Conservation (phyloP, 495 filamentous ascomycete species). For the Penicillium soppii region DNA sequence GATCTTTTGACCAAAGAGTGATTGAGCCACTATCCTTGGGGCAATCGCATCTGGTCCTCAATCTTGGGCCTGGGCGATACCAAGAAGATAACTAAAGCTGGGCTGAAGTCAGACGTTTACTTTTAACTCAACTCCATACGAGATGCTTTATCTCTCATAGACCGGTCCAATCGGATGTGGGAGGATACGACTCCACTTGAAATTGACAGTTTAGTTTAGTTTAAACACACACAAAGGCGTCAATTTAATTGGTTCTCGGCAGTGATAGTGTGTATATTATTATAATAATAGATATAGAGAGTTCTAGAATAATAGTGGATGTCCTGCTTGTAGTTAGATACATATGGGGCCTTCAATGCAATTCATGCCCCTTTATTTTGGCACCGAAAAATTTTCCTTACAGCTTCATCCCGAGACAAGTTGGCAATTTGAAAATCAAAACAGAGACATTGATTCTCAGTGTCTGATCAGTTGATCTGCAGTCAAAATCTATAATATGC, state of each 20-base stretch:
- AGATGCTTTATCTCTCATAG: too few species aligned
- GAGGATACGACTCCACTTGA: background rate
- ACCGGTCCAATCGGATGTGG: background rate
- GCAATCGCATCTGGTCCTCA: too few species aligned
- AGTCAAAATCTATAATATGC: conserved; percentile 4
- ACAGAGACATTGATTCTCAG: background rate
- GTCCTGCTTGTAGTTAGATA: background rate
- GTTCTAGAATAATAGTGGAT: conserved; percentile 6
- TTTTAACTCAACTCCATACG: too few species aligned
- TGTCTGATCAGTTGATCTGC: background rate
- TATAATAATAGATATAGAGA: conserved; percentile 2
- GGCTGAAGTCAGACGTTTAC: too few species aligned
- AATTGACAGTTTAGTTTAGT: background rate
- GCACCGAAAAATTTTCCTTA: background rate
- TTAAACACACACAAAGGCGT: background rate
- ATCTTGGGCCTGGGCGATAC: too few species aligned
- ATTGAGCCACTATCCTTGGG: background rate
- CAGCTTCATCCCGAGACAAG: background rate
- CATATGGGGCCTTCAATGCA: background rate
- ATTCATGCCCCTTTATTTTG: background rate
- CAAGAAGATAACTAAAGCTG: too few species aligned
- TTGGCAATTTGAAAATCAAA: background rate
- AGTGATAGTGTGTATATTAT: background rate
- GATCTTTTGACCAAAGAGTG: background rate
- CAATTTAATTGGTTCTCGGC: conserved; percentile 1